phyloP scores from a whole-genome alignment of 2,329 filamentous ascomycete genomes.

The Claviceps citrina region DNA sequence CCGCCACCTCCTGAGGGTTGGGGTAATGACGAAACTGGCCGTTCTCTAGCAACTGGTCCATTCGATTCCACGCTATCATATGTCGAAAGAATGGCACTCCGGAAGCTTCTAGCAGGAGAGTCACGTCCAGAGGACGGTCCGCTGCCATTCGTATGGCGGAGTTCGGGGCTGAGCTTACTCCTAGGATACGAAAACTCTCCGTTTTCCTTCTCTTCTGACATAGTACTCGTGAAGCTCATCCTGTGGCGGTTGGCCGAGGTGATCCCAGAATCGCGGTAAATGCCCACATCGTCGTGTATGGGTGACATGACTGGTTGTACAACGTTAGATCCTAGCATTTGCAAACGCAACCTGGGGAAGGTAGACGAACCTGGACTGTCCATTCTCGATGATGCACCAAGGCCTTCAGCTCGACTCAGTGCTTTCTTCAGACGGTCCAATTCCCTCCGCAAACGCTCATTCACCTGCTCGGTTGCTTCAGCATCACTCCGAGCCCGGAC shows the following conservation, averaged over 20 bases:
- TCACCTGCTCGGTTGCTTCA: constrained; percentile 73
- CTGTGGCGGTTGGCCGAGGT: constrained; percentile 30
- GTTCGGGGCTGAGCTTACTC: constrained; percentile 39
- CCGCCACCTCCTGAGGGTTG: constrained; percentile 20
- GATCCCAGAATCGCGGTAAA: constrained; percentile 38
- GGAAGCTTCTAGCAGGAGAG: constrained; percentile 42
- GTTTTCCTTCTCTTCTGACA: constrained; percentile 69
- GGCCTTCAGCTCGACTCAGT: constrained; percentile 44
- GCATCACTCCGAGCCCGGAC: constrained; percentile 82
- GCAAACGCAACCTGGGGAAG: not conserved
- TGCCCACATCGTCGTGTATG: constrained; percentile 41
- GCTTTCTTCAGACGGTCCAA: constrained; percentile 89
- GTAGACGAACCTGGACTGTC: constrained; percentile 21
- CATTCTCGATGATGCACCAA: constrained; percentile 24
- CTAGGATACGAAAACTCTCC: constrained; percentile 33
- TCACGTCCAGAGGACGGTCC: constrained; percentile 39
- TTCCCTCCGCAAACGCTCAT: constrained; percentile 71
- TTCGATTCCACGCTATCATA: constrained; percentile 20
- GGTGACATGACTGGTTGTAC: constrained; percentile 30
- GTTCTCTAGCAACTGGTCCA: constrained; percentile 15
- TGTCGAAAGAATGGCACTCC: constrained; percentile 20
- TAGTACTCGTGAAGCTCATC: constrained; percentile 47
- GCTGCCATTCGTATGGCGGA: constrained; percentile 32
- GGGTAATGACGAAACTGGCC: constrained; percentile 21
- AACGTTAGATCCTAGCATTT: not conserved